These are phyloP conservation scores for Solanum paucissectum DNA, from an alignment of 257 asterid species.

Conservation along the genomic window DNA sequence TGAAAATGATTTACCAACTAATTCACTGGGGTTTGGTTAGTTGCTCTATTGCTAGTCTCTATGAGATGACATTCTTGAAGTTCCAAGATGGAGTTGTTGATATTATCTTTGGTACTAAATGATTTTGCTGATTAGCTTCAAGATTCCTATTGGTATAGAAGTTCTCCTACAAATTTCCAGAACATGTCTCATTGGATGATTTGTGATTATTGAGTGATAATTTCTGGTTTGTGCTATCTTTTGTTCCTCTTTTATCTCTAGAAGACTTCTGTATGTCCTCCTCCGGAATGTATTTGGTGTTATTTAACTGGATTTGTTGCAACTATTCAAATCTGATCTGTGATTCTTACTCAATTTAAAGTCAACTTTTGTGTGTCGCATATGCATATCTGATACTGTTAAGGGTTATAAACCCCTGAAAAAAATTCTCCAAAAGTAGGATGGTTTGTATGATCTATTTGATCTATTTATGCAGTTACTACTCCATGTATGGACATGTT, in stretches of 20 bases:
- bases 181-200: background rate
- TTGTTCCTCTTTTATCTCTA: background rate
- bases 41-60: background rate
- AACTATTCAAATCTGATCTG: background rate
- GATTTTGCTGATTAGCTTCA: background rate
- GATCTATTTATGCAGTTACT: conserved; percentile 11
- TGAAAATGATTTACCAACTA: background rate
- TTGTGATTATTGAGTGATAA: background rate
- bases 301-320: background rate
- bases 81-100: background rate
- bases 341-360: background rate
- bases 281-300: background rate
- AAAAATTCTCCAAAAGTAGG: background rate
- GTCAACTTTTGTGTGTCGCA: background rate
- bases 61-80: background rate
- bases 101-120: background rate
- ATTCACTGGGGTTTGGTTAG: background rate
- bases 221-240: background rate
- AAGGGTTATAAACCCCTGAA: background rate
- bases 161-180: background rate
- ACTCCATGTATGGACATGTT: conserved; percentile 51
- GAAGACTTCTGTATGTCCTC: background rate
- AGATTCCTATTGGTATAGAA: background rate
- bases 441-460: background rate
- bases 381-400: background rate